A percentile compares a stretch with the other conserved stretches of the same genome.
Evolutionary conservation across 169 alveolate species (phyloP).

Genomic region (Eimeria maxima): DNA sequence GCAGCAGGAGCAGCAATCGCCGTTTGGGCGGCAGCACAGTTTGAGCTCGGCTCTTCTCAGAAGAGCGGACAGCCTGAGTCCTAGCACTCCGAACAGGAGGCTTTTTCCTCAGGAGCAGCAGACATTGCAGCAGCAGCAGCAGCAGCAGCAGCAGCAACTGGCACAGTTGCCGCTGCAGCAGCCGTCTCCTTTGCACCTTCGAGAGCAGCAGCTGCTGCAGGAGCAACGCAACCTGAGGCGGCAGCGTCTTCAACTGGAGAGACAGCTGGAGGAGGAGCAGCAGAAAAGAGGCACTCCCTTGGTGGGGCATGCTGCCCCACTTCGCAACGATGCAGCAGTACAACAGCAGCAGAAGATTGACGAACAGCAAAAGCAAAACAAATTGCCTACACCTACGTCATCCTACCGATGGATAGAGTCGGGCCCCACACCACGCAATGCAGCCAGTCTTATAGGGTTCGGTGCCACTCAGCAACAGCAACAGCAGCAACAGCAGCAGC

Average conservation of each 20-base stretch:
- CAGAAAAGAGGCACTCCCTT: not conserved
- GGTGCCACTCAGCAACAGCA: not conserved
- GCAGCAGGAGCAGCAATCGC: not conserved
- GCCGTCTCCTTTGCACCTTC: conserved; percentile 16
- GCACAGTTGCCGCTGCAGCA: not conserved
- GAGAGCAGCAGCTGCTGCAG: conserved; percentile 66
- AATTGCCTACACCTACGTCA: not conserved
- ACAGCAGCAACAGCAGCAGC: conserved; percentile 46
- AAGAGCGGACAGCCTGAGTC: not conserved
- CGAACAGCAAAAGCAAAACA: not conserved
- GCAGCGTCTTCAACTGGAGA: conserved; percentile 59
- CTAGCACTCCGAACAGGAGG: not conserved
- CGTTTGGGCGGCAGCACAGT: not conserved
- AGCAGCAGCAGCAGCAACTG: conserved; percentile 26
- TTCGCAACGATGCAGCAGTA: conserved; percentile 6
- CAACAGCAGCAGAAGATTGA: not conserved
- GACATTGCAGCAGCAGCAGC: not conserved
- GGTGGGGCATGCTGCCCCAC: not conserved
- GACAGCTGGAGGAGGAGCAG: conserved; percentile 48
- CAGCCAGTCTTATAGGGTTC: not conserved
- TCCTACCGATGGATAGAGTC: not conserved
- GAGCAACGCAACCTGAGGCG: conserved; percentile 39
- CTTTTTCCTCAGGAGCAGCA: not conserved
- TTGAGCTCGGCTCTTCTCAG: not conserved
- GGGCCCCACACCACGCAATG: conserved; percentile 39